Evolutionary conservation across 164 flowering plant genomes (phyloP).

Genomic region (Vitis vinifera): ASM3070453v1 NC_081813.1:22806501-22807000

Average conservation of each 20-base stretch:
- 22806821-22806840: too few species aligned
- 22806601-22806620: too few species aligned
- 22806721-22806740: neutral
- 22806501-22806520: too few species aligned
- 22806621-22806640: too few species aligned
- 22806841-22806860: neutral
- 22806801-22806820: neutral
- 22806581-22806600: too few species aligned
- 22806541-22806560: too few species aligned
- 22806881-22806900: conserved; percentile 41
- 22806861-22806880: conserved; percentile 27
- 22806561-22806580: too few species aligned
- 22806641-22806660: too few species aligned
- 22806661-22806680: too few species aligned
- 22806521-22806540: too few species aligned
- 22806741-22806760: neutral
- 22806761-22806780: neutral
- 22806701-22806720: neutral
- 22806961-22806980: conserved; percentile 39
- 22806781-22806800: neutral
- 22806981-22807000: conserved; percentile 31
- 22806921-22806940: conserved; percentile 33
- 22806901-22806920: conserved; percentile 40
- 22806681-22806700: neutral
- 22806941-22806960: conserved; percentile 29